These are phyloP conservation scores for Leucoagaricus sp. DNA, from an alignment of 1,284 basidiomycete genomes.

Conservation along the genomic window DNA sequence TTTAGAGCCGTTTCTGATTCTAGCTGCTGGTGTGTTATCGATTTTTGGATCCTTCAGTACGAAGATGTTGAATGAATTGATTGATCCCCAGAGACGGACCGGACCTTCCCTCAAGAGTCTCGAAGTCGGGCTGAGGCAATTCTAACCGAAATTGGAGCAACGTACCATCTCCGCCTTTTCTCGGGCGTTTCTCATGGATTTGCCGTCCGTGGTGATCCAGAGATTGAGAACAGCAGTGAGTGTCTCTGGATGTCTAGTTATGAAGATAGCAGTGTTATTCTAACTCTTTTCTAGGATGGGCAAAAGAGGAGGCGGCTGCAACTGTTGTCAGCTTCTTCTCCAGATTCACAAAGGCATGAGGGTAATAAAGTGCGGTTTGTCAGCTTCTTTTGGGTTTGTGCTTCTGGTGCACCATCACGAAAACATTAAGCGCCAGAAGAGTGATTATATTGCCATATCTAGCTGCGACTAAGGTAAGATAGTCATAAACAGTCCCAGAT, in stretches of 20 bases:
- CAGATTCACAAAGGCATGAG: slow-evolving; percentile 26
- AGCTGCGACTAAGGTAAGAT: too few species aligned
- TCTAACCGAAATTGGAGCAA: slow-evolving; percentile 41
- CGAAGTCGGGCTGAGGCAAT: slow-evolving; percentile 49
- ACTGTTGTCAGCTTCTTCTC: slow-evolving; percentile 48
- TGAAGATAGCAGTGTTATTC: neutral
- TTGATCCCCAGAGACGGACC: slow-evolving; percentile 41
- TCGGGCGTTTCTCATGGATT: slow-evolving; percentile 49
- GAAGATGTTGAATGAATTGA: neutral
- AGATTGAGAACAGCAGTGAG: slow-evolving; percentile 43
- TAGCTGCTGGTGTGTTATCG: slow-evolving; percentile 49
- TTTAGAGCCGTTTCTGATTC: slow-evolving; percentile 52
- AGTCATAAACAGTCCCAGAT: too few species aligned
- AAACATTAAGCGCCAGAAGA: too few species aligned
- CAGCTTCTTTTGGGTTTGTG: too few species aligned
- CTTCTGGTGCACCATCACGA: too few species aligned
- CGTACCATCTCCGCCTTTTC: slow-evolving; percentile 52
- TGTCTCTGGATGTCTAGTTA: neutral
- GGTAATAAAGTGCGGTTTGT: neutral
- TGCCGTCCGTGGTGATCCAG: slow-evolving; percentile 41
- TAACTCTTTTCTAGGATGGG: slow-evolving; percentile 47
- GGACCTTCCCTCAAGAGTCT: slow-evolving; percentile 43
- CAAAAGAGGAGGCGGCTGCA: slow-evolving; percentile 56
- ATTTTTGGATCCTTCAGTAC: neutral
- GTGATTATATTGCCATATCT: too few species aligned